Base-by-base conservation (phyloP, 768 basidiomycete genomes). In the Lactifluus pinguis region DNA sequence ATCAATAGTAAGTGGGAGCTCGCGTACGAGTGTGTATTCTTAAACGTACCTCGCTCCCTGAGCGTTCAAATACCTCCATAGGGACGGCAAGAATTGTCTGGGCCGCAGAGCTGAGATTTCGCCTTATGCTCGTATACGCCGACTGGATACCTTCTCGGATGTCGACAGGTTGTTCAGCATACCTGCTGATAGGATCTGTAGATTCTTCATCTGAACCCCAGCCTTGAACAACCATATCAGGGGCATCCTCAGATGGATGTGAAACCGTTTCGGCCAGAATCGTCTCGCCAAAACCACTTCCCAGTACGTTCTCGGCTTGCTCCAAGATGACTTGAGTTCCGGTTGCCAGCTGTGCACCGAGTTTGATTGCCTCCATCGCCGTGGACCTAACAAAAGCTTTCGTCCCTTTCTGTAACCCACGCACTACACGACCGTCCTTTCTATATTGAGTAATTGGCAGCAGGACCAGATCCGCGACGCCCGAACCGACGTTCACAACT, bases 51-150 rank as follows among this genome's bases (percentile, higher is more conserved):
- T 97, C 91, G 59, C 86, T 88, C 8, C 92, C 92, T 10, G 93
- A 89, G 61, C 89, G 80, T 73, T 99, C 97, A 67, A 98, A 95
- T 11, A 98, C 93, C 72, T 98, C 97, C 95, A 98, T 98, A 1
- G 97, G 97, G 1, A 99, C 92, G 0, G 97, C 95, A 41, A 99
- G 80, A 63, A 99, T 98, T 0, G 97, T 99, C 75, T 99, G 95
- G 29, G 95, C 97, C 30, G 97, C 97, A 47, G 90, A 91, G 67
- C 86, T 88, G 63, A 99, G 72, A 72, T 98, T 98, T 69, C 77
- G 84, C 55, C 82, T 84, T 68, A 99, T 72, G 68, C 92, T 95
- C 70, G 79, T 83, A 72, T 98, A 98, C n/a, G 95, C 97, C 0
- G 84, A 85, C 64, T 93, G 84, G 38, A 99, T 78, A 15, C 97